Conservation (phyloP, 257 asterid species). For the Nicotiana tomentosiformis region DNA sequence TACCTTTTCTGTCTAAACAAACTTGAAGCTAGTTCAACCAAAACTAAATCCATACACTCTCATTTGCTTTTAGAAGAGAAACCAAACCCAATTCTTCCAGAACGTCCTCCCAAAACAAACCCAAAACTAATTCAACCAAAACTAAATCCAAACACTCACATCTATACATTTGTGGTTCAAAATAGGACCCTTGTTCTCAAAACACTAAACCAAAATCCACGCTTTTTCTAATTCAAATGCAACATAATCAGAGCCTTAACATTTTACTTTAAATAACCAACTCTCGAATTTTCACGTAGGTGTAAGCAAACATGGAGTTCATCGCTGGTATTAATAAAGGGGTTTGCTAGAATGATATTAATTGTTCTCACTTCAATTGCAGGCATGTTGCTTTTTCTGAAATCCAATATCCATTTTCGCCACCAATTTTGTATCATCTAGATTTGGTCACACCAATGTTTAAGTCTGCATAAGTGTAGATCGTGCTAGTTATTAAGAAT, state of each 20-base stretch:
- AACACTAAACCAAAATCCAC: background rate
- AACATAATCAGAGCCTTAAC: background rate
- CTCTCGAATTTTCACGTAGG: background rate
- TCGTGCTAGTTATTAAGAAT: background rate
- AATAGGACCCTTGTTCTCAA: background rate
- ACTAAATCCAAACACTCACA: background rate
- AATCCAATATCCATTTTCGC: background rate
- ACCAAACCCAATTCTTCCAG: background rate
- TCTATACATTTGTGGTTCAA: background rate
- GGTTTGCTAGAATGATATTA: background rate
- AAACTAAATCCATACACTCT: background rate
- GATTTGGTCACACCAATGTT: constrained; percentile 9
- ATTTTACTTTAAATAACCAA: background rate
- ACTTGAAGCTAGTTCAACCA: background rate
- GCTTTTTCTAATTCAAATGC: background rate
- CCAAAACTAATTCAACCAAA: background rate
- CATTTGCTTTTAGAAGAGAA: background rate
- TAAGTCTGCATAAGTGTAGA: background rate
- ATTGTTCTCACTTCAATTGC: background rate
- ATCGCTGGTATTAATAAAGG: background rate
- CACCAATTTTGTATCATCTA: background rate
- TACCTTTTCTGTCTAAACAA: background rate
- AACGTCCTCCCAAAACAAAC: background rate
- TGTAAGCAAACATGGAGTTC: background rate
- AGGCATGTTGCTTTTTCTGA: constrained; percentile 1